Percentiles rank a stretch among this genome's conserved stretches.
These are phyloP conservation scores for Lactuca saligna DNA, from an alignment of 129 eudicot genomes.

Conservation along the genomic window DNA sequence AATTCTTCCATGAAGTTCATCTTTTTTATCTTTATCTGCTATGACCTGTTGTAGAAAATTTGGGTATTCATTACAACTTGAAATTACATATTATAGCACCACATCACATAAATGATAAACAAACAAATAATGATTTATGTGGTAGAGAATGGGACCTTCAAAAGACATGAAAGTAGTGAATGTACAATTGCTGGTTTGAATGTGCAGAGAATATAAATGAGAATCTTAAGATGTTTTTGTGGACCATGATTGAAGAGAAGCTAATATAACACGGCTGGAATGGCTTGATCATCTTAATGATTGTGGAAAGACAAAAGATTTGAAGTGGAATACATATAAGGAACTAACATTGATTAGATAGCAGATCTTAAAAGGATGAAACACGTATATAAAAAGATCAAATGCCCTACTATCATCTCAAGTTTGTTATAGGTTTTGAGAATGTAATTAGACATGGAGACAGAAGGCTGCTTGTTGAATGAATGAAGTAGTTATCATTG, in stretches of 20 bases:
- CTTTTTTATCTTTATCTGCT: slow-evolving; percentile 22
- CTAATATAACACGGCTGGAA: no score
- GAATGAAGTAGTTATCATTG: not conserved
- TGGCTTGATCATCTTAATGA: no score
- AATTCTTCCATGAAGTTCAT: slow-evolving; percentile 30
- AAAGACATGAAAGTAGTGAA: no score
- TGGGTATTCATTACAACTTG: not conserved
- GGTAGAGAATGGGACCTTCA: no score
- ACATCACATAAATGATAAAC: not conserved
- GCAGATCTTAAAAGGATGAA: not conserved
- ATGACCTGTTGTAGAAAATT: slow-evolving; percentile 25
- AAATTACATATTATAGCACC: no score
- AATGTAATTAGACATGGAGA: not conserved
- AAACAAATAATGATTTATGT: no score
- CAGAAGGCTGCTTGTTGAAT: not conserved
- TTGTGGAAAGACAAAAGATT: not conserved
- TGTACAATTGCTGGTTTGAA: no score
- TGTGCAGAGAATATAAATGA: no score
- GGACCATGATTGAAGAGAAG: no score
- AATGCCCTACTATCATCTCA: not conserved
- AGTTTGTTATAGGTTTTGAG: not conserved
- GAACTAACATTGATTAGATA: not conserved
- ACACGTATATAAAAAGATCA: not conserved
- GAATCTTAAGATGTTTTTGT: no score
- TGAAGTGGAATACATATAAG: not conserved